Conservation (phyloP, 208 protist species). For the Endotrypanum monterogeii region DNA sequence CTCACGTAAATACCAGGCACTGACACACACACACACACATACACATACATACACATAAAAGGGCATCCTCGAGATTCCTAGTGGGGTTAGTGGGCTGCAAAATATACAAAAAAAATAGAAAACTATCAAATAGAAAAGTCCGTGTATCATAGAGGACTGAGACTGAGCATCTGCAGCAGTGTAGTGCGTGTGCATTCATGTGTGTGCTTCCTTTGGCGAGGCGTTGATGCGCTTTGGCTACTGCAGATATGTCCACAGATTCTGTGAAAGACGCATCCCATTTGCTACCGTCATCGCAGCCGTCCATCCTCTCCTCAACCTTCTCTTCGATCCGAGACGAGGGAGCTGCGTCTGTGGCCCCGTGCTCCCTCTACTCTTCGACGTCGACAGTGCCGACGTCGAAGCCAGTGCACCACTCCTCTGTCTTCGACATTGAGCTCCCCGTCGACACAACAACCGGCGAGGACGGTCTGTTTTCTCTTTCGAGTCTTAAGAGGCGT, state of each 20-base stretch:
- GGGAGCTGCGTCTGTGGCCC: not conserved
- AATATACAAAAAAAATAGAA: not conserved
- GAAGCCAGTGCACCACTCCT: not conserved
- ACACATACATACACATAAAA: not conserved
- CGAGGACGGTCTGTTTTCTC: constrained; percentile 26
- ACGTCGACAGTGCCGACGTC: not conserved
- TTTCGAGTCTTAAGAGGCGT: constrained; percentile 49
- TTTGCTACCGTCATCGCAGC: not conserved
- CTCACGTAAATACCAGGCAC: not conserved
- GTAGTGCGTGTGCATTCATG: not conserved
- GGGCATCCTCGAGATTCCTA: not conserved
- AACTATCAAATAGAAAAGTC: not conserved
- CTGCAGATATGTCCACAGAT: not conserved
- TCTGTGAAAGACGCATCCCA: not conserved
- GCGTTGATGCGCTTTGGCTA: constrained; percentile 4
- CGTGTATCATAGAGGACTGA: not conserved
- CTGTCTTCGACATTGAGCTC: not conserved
- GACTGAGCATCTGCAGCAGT: not conserved
- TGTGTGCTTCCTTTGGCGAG: not conserved
- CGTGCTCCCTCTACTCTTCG: not conserved
- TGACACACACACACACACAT: constrained; percentile 3
- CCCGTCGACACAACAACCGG: not conserved
- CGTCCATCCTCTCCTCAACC: not conserved
- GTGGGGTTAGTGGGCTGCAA: not conserved
- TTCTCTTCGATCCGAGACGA: constrained; percentile 2